Evolutionary conservation across 495 filamentous ascomycete genomes (phyloP), one percentile per base, ranked within the genome.

Genomic region (Penicillium roqueforti): DNA sequence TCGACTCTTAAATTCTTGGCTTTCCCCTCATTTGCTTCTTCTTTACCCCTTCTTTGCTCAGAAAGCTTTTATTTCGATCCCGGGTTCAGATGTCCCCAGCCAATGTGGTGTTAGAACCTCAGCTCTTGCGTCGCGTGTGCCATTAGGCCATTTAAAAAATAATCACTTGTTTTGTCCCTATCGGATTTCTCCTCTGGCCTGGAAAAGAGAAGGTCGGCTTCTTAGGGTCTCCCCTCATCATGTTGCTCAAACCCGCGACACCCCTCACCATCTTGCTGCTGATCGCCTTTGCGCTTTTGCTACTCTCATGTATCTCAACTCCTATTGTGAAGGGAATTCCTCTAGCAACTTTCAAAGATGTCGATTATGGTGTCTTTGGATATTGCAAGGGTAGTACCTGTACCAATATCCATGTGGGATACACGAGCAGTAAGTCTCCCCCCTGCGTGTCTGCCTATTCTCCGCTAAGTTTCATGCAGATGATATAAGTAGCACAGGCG

Each of bases 361-460:
- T 89, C 58, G 83, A 87, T 49, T 95, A 96, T 72, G 93, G 93
- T 6, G 93, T 97, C 11, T 93, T 97, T 75, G 93, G 93, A 10
- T 96, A 84, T 61, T 98, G 93, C 71, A 76, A 84, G 47, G 69
- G 65, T 6, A 66, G 65, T 25, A 58, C 63, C 38, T 97, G 93
- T 66, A 89, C 80, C 56, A 73, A 73, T n/a, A 82, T 91, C 53
- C 78, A 84, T 63, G 78, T 97, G 55, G 93, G 95, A 62, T 98
- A 98, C 71, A 83, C 84, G 59, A 86, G 83, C 60, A 80, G 92
- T 97, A 75, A 68, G 87, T 84, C 25, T 37, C 51, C 47, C 49
- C 43, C 49, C 59, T 59, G 53, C 19, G 32, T 44, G 48, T 53
- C 51, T 55, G 56, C 51, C 54, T 61, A 22, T 9, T 31, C 16